Base-by-base conservation (phyloP, 192 early-diverging fungal species). In the Backusella westeae region DNA sequence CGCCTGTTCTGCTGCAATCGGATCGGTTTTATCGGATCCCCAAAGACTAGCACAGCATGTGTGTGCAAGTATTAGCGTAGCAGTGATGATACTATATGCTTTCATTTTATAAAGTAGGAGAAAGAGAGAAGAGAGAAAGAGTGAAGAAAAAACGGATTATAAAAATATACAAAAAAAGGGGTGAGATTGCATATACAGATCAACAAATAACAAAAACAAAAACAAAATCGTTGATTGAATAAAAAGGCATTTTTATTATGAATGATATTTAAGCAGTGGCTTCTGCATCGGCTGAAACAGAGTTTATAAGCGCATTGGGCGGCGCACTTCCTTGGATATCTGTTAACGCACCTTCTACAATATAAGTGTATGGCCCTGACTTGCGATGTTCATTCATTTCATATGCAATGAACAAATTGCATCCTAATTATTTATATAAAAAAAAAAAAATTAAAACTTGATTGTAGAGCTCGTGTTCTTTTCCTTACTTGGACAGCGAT, bases 271-370 rank as follows among this genome's bases (percentile, higher is more conserved):
- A 59, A 59, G 56, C 56, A 59, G 56, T 59, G 6, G 42, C 29
- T 14, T 70, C 36, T 23, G 35, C 36, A 7, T 36, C 21, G 23
- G 29, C 42, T 46, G 69, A 21, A 56, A 23, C 49, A 67, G 67
- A 41, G 52, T 76, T 68, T 4, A 67, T 38, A 23, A 81, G 74
- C 14, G 80, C 77, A 49, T 76, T 70, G 8, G 36, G 68, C 29
- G 81, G 81, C 9, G 74, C 75, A 32, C 79, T 83, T 19, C 89
- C 87, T 78, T 90, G 89, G 38, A 81, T 81, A 67, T 90, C 84
- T 26, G 82, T 87, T 75, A 90, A 69, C 12, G 87, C 81, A 34
- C 87, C 86, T 46, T 90, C 86, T 26, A 88, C 77, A 65, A 90
- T 82, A 78, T 90, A 90, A 10, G 89, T 90, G 56, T 86, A 88